Evolutionary conservation across 2,329 filamentous ascomycete species (phyloP).

Genomic region (Passalora sequoiae): DNA sequence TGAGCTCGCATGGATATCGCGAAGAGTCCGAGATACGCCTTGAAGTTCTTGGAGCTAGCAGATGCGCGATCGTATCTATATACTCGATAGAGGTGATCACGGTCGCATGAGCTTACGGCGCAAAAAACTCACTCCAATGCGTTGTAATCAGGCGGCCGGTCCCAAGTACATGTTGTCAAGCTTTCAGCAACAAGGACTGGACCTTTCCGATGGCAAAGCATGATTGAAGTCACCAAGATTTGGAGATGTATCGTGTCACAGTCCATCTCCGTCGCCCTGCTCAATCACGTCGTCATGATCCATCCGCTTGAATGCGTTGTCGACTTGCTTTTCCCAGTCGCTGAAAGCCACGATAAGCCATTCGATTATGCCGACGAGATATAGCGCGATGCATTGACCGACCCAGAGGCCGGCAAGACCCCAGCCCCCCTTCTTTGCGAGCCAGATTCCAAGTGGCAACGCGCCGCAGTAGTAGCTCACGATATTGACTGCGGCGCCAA

Average conservation of each 20-base stretch:
- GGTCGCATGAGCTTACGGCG: too few species aligned
- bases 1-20: conserved; percentile 1
- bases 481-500: conserved; percentile 76
- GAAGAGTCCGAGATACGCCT: neutral
- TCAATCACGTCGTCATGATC: conserved; percentile 49
- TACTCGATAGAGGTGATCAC: conserved; percentile 8
- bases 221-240: too few species aligned
- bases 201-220: conserved; percentile 2
- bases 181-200: neutral
- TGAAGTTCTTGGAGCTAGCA: neutral
- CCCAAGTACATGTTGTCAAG: too few species aligned
- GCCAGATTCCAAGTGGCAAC: conserved; percentile 72
- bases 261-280: conserved; percentile 19
- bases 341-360: conserved; percentile 75
- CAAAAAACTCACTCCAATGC: too few species aligned
- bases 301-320: conserved; percentile 65
- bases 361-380: conserved; percentile 70
- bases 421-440: conserved; percentile 76
- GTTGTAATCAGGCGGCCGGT: too few species aligned
- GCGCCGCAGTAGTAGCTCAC: conserved; percentile 80
- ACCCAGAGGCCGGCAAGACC: conserved; percentile 76
- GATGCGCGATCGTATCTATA: conserved; percentile 4
- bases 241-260: neutral
- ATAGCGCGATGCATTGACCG: conserved; percentile 60
- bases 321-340: conserved; percentile 70